phyloP scores from a whole-genome alignment of 148 eudicot species.

The Fagopyrum tataricum region DNA sequence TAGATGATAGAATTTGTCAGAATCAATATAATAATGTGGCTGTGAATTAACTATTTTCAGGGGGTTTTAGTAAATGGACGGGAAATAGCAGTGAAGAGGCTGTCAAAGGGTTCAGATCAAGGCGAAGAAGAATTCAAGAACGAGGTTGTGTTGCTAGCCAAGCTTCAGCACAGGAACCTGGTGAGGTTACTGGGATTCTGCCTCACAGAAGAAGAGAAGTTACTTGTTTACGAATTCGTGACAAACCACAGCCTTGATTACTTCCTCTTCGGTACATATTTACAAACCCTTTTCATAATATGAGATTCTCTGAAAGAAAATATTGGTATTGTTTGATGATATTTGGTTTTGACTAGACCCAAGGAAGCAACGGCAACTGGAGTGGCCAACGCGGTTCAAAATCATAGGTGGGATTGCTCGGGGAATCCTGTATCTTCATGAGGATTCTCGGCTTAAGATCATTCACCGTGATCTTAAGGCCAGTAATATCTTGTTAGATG shows the following conservation, averaged over 20 bases:
- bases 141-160: slow-evolving; percentile 32
- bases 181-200: slow-evolving; percentile 30
- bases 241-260: slow-evolving; percentile 34
- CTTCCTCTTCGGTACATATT: slow-evolving; percentile 13
- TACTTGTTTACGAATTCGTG: slow-evolving; percentile 39
- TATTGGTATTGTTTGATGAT: not conserved
- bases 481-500: slow-evolving; percentile 30
- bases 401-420: slow-evolving; percentile 37
- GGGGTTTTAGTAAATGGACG: slow-evolving; percentile 26
- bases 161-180: slow-evolving; percentile 35
- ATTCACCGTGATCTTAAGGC: slow-evolving; percentile 43
- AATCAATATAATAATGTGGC: not conserved
- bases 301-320: not conserved
- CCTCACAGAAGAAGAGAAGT: slow-evolving; percentile 30
- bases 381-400: slow-evolving; percentile 30
- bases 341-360: slow-evolving; percentile 15
- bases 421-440: slow-evolving; percentile 42
- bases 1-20: not conserved
- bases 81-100: slow-evolving; percentile 35
- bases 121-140: slow-evolving; percentile 40
- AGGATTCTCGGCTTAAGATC: slow-evolving; percentile 41
- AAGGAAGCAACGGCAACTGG: slow-evolving; percentile 20
- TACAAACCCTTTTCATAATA: not conserved
- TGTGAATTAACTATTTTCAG: slow-evolving; percentile 3
- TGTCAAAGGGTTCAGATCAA: slow-evolving; percentile 26